Evolutionary conservation across 495 filamentous ascomycete genomes (phyloP).

Genomic region (Lepidopterella palustris): DNA sequence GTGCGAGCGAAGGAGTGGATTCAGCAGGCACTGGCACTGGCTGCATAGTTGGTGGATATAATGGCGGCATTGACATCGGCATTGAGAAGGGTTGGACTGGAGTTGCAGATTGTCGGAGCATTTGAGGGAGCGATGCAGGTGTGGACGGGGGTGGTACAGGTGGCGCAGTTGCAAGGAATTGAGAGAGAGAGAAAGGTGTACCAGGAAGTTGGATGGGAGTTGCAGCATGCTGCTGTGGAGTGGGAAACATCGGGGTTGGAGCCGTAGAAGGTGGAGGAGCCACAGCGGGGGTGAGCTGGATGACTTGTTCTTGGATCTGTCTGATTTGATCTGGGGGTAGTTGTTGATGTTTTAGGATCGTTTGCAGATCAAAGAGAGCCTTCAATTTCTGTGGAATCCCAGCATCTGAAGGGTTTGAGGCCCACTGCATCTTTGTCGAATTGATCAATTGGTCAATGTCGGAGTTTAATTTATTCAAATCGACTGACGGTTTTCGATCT

Average conservation of each 20-base stretch:
- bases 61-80: constrained; percentile 24
- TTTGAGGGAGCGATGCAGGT: constrained; percentile 34
- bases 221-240: constrained; percentile 25
- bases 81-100: constrained; percentile 8
- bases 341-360: constrained; percentile 68
- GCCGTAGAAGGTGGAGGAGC: constrained; percentile 18
- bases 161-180: constrained; percentile 13
- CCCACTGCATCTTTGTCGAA: constrained; percentile 62
- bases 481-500: constrained; percentile 27
- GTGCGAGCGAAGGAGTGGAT: constrained; percentile 20
- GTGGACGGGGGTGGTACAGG: constrained; percentile 3
- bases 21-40: constrained; percentile 33
- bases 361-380: constrained; percentile 80
- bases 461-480: constrained; percentile 67
- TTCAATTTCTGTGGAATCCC: constrained; percentile 70
- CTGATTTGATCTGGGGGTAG: constrained; percentile 74
- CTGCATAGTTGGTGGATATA: constrained; percentile 29
- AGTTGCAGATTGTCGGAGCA: constrained; percentile 6
- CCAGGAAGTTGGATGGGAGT: constrained; percentile 27
- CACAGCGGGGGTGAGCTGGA: constrained; percentile 49
- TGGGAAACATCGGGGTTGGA: not conserved
- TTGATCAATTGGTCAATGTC: constrained; percentile 73
- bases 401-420: constrained; percentile 63
- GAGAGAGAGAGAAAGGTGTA: constrained; percentile 14
- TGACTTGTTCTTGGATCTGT: constrained; percentile 71